Evolutionary conservation across 805 yeast genomes (phyloP), one percentile per base, ranked within the genome.

Genomic region (Candida pini): DNA sequence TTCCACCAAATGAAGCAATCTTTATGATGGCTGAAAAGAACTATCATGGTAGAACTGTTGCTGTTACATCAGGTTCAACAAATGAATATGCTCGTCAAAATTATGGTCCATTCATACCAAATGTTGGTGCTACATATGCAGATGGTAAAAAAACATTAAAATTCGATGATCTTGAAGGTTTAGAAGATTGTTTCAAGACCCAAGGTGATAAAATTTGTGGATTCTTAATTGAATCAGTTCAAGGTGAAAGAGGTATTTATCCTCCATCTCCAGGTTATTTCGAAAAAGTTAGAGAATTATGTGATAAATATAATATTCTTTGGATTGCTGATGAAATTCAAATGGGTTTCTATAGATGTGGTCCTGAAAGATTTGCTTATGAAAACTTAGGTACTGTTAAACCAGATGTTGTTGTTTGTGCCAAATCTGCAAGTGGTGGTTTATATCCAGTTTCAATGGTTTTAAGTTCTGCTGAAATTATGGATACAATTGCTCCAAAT

Each of bases 181-280:
- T 62, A 21, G 50, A 56, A 37, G 44, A 42, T 22, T 49, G 52
- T 17, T 47, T 62, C 21, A 38, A 46, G 34, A 28, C 43, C 5
- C 53, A 61, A 38, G 58, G 55, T 19, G 49, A 48, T n/a, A 47
- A 43, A 9, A 54, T 63, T 18, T 63, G 65, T 8, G 65, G 58
- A 13, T 49, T 61, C 9, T 58, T 63, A 6, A 33, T 62, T 31
- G 67, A 63, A 40, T 58, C 63, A 6, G 54, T 63, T 21, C 68
- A 63, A 45, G 67, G 68, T 16, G 68, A 65, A 22, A 66, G 62
- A 13, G 68, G 66, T 6, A 52, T 63, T 44, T 36, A 51, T 26
- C 48, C 60, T n/a, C 63, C 62, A 18, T 52, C 53, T 28, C 58
- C 59, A 9, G 58, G 54, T 4, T 62, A 47, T 31, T 35, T 56